A percentile compares a stretch with the other conserved stretches of the same genome.
Evolutionary conservation across 2,329 filamentous ascomycete genomes (phyloP).

Genomic region (Laburnicola sp.): DNA sequence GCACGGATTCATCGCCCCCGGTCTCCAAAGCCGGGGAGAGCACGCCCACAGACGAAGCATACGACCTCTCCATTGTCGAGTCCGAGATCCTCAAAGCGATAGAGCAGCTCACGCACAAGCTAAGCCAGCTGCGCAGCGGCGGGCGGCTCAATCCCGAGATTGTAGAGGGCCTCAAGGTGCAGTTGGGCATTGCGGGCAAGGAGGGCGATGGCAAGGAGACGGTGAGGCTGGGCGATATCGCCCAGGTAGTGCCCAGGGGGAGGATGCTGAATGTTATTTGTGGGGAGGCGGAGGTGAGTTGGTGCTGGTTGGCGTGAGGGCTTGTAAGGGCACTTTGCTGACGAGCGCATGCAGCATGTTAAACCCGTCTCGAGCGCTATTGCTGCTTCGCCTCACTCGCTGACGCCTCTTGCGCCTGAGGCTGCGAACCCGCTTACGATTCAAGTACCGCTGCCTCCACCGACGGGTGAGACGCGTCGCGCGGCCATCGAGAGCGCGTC

Average conservation of each 20-base stretch:
- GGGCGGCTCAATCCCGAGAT: conserved; percentile 65
- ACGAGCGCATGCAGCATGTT: conserved; percentile 50
- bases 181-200: conserved; percentile 52
- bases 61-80: conserved; percentile 63
- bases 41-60: conserved; percentile 57
- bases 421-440: conserved; percentile 55
- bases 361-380: conserved; percentile 60
- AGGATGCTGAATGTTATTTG: conserved; percentile 64
- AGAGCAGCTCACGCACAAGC: conserved; percentile 61
- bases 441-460: conserved; percentile 59
- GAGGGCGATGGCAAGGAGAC: conserved; percentile 48
- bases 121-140: conserved; percentile 64
- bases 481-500: conserved; percentile 44
- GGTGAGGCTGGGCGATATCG: conserved; percentile 63
- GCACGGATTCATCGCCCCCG: conserved; percentile 40
- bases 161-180: conserved; percentile 64
- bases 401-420: conserved; percentile 56
- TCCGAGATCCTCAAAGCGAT: conserved; percentile 58
- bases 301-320: background rate
- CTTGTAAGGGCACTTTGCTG: background rate
- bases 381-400: conserved; percentile 54
- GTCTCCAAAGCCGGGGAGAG: conserved; percentile 23
- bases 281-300: conserved; percentile 63
- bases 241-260: conserved; percentile 68
- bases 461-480: conserved; percentile 59